Evolutionary conservation across 1,284 basidiomycete genomes (phyloP).

Genomic region (Pterulicium gracile): DNA sequence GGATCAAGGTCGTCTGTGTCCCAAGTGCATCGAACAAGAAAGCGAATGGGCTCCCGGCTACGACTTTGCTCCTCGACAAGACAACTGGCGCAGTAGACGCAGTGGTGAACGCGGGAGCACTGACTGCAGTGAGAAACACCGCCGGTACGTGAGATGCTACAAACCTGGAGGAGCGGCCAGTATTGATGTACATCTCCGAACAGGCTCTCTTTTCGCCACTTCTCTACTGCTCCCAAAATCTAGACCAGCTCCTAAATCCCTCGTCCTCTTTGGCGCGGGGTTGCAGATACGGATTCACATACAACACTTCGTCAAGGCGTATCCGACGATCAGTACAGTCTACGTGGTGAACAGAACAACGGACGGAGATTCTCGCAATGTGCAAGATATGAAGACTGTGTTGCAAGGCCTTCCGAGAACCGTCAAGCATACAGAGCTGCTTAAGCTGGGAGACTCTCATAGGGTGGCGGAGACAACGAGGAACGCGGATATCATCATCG

Average conservation of each 20-base stretch:
- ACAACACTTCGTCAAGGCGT: neutral
- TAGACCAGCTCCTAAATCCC: slow-evolving; percentile 25
- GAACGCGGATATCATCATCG: slow-evolving; percentile 48
- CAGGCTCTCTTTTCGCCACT: slow-evolving; percentile 67
- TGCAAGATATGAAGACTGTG: neutral
- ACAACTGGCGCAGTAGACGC: slow-evolving; percentile 54
- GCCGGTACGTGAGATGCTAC: slow-evolving; percentile 50
- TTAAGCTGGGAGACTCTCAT: neutral
- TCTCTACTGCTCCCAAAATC: neutral
- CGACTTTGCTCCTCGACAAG: slow-evolving; percentile 70
- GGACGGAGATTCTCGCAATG: neutral
- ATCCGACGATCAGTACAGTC: neutral
- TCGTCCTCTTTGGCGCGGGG: slow-evolving; percentile 73
- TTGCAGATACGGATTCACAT: slow-evolving; percentile 35
- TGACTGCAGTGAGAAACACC: slow-evolving; percentile 76
- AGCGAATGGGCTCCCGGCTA: slow-evolving; percentile 58
- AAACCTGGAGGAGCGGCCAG: neutral
- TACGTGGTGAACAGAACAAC: neutral
- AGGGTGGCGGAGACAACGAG: slow-evolving; percentile 20
- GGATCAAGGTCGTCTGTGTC: slow-evolving; percentile 67
- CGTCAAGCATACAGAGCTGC: neutral
- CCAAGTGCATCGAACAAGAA: slow-evolving; percentile 24
- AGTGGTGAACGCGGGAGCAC: slow-evolving; percentile 61
- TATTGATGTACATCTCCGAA: neutral
- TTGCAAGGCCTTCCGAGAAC: neutral